Conservation (phyloP, 371 early-diverging fungal species). For the Mortierella sp. region DNA sequence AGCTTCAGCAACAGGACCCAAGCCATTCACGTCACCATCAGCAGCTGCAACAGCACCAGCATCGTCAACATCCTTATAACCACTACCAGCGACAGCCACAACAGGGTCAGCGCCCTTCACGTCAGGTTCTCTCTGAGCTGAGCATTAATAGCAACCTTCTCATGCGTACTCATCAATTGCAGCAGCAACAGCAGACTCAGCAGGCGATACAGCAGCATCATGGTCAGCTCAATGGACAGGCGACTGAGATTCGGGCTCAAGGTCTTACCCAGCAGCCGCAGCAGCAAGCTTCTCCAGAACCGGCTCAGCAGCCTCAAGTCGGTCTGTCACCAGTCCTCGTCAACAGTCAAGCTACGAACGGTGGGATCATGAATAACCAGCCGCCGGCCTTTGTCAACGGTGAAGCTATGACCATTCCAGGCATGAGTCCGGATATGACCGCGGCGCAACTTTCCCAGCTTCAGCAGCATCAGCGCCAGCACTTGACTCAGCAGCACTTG, state of each 20-base stretch:
- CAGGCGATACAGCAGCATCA: slow-evolving; percentile 29
- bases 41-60: too few relatives aligned
- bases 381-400: slow-evolving; percentile 11
- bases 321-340: slow-evolving; percentile 11
- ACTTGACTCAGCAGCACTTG: slow-evolving; percentile 27
- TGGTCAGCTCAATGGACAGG: slow-evolving; percentile 42
- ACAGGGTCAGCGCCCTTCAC: too few relatives aligned
- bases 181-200: slow-evolving; percentile 27
- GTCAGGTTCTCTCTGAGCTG: too few relatives aligned
- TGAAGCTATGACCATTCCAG: too few relatives aligned
- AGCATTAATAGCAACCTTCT: too few relatives aligned
- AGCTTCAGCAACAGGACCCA: too few relatives aligned
- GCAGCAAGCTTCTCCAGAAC: slow-evolving; percentile 45
- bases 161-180: slow-evolving; percentile 42
- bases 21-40: too few relatives aligned
- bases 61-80: too few relatives aligned
- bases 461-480: slow-evolving; percentile 23
- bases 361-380: too few relatives aligned
- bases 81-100: too few relatives aligned
- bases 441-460: slow-evolving; percentile 41
- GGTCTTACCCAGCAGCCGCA: slow-evolving; percentile 5
- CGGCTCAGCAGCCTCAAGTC: slow-evolving; percentile 33
- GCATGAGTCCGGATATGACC: slow-evolving; percentile 9
- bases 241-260: slow-evolving; percentile 18
- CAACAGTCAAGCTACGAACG: too few relatives aligned